These are phyloP conservation scores for Xylariaceae sp. DNA, from an alignment of 2,329 filamentous ascomycete species.

Conservation along the genomic window DNA sequence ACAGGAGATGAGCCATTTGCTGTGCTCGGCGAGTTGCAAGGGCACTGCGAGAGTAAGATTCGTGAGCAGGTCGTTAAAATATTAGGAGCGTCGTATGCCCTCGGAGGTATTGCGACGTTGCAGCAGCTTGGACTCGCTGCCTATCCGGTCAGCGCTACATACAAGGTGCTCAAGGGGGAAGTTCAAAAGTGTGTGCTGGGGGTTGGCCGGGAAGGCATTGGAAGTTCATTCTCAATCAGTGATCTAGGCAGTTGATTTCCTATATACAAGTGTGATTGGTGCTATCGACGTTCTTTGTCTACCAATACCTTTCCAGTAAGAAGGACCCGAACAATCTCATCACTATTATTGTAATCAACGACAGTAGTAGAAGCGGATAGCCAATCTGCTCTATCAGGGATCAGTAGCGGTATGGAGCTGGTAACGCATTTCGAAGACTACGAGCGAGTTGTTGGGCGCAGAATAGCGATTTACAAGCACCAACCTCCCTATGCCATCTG, in stretches of 20 bases:
- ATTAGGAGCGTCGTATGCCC: slow-evolving; percentile 4
- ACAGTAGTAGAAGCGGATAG: too few species aligned
- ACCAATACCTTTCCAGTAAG: too few species aligned
- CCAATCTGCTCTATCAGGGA: too few species aligned
- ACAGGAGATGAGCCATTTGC: slow-evolving; percentile 3
- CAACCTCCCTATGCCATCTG: slow-evolving; percentile 23
- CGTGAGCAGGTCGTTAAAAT: slow-evolving; percentile 2
- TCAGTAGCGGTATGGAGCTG: neutral
- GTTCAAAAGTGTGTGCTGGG: neutral
- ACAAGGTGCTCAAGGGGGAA: slow-evolving; percentile 11
- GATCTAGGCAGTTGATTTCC: too few species aligned
- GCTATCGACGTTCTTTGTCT: too few species aligned
- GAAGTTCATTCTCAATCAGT: neutral
- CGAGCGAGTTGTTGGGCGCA: neutral
- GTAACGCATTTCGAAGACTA: neutral
- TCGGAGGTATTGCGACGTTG: slow-evolving; percentile 6
- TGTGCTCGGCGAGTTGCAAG: neutral
- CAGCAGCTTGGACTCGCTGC: slow-evolving; percentile 6
- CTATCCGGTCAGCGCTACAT: slow-evolving; percentile 6
- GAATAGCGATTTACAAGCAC: slow-evolving; percentile 17
- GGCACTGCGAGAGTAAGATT: neutral
- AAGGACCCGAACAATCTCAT: too few species aligned
- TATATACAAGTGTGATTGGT: too few species aligned
- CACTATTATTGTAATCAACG: too few species aligned
- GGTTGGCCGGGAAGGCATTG: neutral